phyloP scores from a whole-genome alignment of 2,329 filamentous ascomycete species.

The Hymenoscyphus infarciens region DNA sequence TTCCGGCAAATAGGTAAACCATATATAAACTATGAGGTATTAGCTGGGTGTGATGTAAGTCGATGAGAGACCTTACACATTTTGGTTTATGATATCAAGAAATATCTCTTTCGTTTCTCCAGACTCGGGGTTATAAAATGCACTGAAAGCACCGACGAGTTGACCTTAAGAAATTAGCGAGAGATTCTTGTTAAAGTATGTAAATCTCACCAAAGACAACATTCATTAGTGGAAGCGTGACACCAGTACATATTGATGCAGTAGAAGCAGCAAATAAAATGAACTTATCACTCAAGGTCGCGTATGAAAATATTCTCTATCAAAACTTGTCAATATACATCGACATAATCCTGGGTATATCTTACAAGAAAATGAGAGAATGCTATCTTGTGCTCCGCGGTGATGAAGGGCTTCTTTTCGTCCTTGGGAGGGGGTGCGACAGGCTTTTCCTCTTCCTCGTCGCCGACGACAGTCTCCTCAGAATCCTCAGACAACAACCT shows the following conservation, averaged over 20 bases:
- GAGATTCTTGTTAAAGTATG: not conserved
- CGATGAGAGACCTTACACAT: slow-evolving; percentile 19
- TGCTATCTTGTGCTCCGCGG: slow-evolving; percentile 13
- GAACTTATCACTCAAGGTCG: slow-evolving; percentile 16
- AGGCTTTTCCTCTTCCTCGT: slow-evolving; percentile 1
- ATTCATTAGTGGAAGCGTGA: slow-evolving; percentile 56
- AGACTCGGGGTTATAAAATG: slow-evolving; percentile 47
- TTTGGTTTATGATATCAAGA: slow-evolving; percentile 45
- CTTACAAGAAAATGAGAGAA: slow-evolving; percentile 19
- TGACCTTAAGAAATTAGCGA: slow-evolving; percentile 21
- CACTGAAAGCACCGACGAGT: slow-evolving; percentile 41
- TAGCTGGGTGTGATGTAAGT: not conserved
- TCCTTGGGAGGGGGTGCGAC: slow-evolving; percentile 1
- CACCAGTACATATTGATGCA: slow-evolving; percentile 50
- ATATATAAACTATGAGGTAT: slow-evolving; percentile 46
- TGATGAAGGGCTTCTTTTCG: slow-evolving; percentile 13
- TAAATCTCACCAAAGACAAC: slow-evolving; percentile 49
- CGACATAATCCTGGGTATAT: not conserved
- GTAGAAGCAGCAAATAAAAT: slow-evolving; percentile 37
- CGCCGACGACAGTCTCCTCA: not conserved
- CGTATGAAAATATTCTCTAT: slow-evolving; percentile 27
- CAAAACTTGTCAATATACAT: slow-evolving; percentile 4
- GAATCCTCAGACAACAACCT: slow-evolving; percentile 1
- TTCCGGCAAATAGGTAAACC: slow-evolving; percentile 54
- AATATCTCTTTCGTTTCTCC: slow-evolving; percentile 45